Percentiles rank a stretch among this genome's conserved stretches.
phyloP scores from a whole-genome alignment of 495 filamentous ascomycete genomes.

The Penicillium subrubescens region DNA sequence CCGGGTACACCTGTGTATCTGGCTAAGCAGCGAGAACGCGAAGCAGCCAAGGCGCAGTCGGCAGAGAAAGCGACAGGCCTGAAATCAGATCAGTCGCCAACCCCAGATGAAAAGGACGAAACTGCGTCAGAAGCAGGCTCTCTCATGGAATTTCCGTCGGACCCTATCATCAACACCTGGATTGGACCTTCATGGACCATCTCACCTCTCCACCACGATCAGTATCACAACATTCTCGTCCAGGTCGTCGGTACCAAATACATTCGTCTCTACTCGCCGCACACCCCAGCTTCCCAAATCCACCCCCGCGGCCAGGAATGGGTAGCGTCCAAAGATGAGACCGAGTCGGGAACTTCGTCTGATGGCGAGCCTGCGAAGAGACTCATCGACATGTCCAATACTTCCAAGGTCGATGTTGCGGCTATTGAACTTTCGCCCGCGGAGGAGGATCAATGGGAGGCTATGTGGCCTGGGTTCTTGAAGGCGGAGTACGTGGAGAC shows the following conservation, averaged over 20 bases:
- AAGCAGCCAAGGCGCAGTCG: conserved; percentile 17
- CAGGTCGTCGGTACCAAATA: conserved; percentile 94
- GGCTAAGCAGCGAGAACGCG: conserved; percentile 43
- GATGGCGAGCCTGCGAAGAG: conserved; percentile 17
- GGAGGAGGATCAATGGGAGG: conserved; percentile 52
- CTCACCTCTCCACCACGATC: conserved; percentile 90
- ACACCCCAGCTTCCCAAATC: conserved; percentile 56
- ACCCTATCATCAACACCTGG: conserved; percentile 78
- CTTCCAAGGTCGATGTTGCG: conserved; percentile 73
- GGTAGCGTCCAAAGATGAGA: conserved; percentile 37
- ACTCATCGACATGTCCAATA: conserved; percentile 89
- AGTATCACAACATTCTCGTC: conserved; percentile 88
- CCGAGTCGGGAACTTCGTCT: conserved; percentile 11
- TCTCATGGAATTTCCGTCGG: conserved; percentile 23
- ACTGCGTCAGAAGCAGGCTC: conserved; percentile 14
- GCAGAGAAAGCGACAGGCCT: background rate
- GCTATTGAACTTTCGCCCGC: conserved; percentile 48
- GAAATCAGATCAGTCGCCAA: conserved; percentile 41
- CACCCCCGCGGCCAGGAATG: conserved; percentile 69
- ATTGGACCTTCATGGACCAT: conserved; percentile 87
- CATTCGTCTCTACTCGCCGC: conserved; percentile 78
- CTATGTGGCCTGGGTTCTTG: conserved; percentile 57
- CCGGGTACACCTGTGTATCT: conserved; percentile 52
- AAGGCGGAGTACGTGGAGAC: conserved; percentile 73
- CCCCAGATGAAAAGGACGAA: conserved; percentile 8